These are phyloP conservation scores for Cerioporus squamosus DNA, from an alignment of 1,284 basidiomycete genomes.

Conservation along the genomic window DNA sequence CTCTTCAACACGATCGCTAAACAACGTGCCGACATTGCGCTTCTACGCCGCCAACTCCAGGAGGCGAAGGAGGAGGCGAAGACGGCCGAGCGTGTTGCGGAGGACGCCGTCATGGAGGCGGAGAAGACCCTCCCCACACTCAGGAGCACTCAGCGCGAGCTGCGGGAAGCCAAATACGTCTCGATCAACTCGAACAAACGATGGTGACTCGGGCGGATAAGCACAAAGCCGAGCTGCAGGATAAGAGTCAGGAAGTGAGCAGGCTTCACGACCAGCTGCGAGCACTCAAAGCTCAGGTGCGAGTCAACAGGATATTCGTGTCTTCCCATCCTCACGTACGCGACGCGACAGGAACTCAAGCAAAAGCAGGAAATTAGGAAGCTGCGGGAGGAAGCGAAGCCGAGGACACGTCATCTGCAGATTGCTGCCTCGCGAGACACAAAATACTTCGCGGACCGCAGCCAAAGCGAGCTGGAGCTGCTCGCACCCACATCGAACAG, in stretches of 20 bases:
- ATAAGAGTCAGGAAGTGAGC: slow-evolving; percentile 4
- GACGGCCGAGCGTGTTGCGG: slow-evolving; percentile 5
- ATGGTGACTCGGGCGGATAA: neutral
- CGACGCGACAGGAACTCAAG: slow-evolving; percentile 20
- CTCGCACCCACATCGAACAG: neutral
- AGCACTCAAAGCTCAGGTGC: slow-evolving; percentile 15
- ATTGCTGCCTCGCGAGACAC: neutral
- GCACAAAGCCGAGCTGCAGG: slow-evolving; percentile 8
- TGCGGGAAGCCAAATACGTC: neutral
- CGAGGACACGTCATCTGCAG: neutral
- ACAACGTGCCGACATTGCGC: neutral
- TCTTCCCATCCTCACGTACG: too few species aligned
- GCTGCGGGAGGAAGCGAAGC: slow-evolving; percentile 12
- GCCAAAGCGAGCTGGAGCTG: neutral
- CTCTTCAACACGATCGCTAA: slow-evolving; percentile 1
- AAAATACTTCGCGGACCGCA: neutral
- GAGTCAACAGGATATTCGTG: neutral
- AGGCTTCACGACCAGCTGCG: slow-evolving; percentile 4
- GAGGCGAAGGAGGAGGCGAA: neutral
- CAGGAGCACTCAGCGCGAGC: slow-evolving; percentile 1
- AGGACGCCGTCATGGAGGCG: slow-evolving; percentile 5
- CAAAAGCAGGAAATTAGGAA: slow-evolving; percentile 23
- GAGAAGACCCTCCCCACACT: slow-evolving; percentile 4
- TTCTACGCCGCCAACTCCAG: neutral
- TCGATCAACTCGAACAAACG: neutral